phyloP scores from a whole-genome alignment of 805 yeast species.

The Yarrowia deformans region DNA sequence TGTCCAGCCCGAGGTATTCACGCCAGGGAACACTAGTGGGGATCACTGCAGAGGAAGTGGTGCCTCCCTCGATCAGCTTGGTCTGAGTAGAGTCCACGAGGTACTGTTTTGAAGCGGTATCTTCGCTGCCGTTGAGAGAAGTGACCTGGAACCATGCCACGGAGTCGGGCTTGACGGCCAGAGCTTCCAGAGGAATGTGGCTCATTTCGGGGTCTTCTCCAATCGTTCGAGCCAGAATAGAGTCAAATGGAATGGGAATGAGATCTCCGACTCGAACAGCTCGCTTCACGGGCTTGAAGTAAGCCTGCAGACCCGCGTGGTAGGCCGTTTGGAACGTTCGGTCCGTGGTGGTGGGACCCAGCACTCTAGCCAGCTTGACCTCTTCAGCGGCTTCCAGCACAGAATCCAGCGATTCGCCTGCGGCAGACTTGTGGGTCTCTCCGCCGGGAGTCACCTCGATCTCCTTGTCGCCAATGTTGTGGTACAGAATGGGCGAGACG shows the following conservation, averaged over 20 bases:
- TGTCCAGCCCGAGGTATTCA: slow-evolving; percentile 50
- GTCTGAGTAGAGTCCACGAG: slow-evolving; percentile 73
- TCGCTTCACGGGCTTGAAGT: slow-evolving; percentile 65
- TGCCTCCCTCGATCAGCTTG: slow-evolving; percentile 72
- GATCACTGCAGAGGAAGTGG: slow-evolving; percentile 51
- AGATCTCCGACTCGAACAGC: slow-evolving; percentile 70
- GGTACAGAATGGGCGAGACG: slow-evolving; percentile 67
- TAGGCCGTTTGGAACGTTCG: slow-evolving; percentile 66
- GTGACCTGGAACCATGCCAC: slow-evolving; percentile 86
- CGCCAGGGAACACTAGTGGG: slow-evolving; percentile 54
- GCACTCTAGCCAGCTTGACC: slow-evolving; percentile 69
- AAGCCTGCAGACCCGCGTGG: slow-evolving; percentile 63
- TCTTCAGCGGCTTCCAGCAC: slow-evolving; percentile 62
- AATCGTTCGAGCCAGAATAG: slow-evolving; percentile 62
- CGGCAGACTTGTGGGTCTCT: slow-evolving; percentile 16
- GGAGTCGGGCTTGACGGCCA: slow-evolving; percentile 67
- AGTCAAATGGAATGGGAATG: slow-evolving; percentile 80
- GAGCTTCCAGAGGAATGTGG: slow-evolving; percentile 44
- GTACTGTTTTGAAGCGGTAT: slow-evolving; percentile 48
- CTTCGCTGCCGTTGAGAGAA: slow-evolving; percentile 48
- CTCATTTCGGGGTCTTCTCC: slow-evolving; percentile 44
- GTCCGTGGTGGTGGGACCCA: slow-evolving; percentile 74
- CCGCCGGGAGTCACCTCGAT: slow-evolving; percentile 9
- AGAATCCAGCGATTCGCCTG: slow-evolving; percentile 1
- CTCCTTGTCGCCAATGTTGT: slow-evolving; percentile 54